phyloP scores from a whole-genome alignment of 805 yeast species.

The Aciculoconidium aculeatum region DNA sequence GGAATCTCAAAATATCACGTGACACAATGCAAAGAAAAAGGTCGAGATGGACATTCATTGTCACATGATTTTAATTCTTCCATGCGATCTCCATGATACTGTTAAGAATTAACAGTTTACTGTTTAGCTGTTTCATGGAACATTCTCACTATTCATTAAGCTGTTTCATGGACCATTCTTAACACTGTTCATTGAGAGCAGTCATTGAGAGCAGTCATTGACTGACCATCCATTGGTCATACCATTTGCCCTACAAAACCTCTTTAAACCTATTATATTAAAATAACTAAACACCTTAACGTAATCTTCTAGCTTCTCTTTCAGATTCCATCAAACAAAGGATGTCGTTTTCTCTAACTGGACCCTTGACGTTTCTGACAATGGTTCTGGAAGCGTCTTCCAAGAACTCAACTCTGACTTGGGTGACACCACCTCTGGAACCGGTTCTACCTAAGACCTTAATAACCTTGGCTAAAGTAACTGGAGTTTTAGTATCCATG shows the following conservation, averaged over 20 bases:
- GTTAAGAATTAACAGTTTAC: no score
- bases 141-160: no score
- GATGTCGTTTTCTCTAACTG: constrained; percentile 97
- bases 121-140: no score
- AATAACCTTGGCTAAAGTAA: constrained; percentile 98
- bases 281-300: constrained; percentile 38
- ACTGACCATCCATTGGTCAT: no score
- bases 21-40: no score
- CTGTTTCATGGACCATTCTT: no score
- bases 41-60: no score
- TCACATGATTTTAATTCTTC: no score
- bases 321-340: constrained; percentile 99
- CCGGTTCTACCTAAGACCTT: constrained; percentile 99
- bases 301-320: constrained; percentile 97
- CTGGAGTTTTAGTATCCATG: constrained; percentile 72
- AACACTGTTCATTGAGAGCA: no score
- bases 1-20: no score
- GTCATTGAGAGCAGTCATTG: constrained; percentile 3
- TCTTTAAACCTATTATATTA: not conserved
- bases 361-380: constrained; percentile 96
- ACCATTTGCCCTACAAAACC: no score
- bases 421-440: constrained; percentile 99
- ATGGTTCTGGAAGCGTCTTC: constrained; percentile 93
- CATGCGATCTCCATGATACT: no score
- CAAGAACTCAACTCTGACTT: constrained; percentile 94